phyloP scores from a whole-genome alignment of 2,329 filamentous ascomycete species.

The Sphaerulina vaccinii region DNA sequence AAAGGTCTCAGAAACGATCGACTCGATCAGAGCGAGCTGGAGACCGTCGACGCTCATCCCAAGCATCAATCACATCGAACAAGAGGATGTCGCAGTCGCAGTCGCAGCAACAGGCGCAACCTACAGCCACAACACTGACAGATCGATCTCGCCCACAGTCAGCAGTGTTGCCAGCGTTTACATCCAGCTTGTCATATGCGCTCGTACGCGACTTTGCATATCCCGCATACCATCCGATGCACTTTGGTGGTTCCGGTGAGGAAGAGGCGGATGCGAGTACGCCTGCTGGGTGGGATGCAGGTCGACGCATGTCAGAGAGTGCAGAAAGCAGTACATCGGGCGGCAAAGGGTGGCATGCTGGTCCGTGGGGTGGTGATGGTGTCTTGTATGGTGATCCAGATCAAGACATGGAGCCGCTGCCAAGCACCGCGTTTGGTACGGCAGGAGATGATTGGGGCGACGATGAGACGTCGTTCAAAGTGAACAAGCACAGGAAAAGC shows the following conservation, averaged over 20 bases:
- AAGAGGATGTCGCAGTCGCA: constrained; percentile 72
- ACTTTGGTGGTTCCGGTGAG: constrained; percentile 88
- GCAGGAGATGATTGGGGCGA: constrained; percentile 21
- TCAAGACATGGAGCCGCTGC: constrained; percentile 32
- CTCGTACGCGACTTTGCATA: constrained; percentile 96
- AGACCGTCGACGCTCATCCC: constrained; percentile 5
- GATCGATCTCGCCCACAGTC: constrained; percentile 70
- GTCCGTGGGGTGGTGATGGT: constrained; percentile 45
- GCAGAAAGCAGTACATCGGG: constrained; percentile 23
- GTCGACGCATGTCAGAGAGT: constrained; percentile 75
- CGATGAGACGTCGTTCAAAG: constrained; percentile 23
- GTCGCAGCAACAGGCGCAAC: neutral
- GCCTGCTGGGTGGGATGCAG: constrained; percentile 73
- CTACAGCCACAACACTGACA: neutral
- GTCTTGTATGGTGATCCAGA: constrained; percentile 31
- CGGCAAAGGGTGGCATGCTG: constrained; percentile 52
- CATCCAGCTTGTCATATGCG: constrained; percentile 83
- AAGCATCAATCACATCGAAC: constrained; percentile 65
- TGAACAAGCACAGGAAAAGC: constrained; percentile 37
- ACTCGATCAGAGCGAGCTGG: constrained; percentile 11
- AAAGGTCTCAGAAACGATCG: neutral
- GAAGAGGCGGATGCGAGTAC: constrained; percentile 79
- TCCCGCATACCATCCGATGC: constrained; percentile 74
- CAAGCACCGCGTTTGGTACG: constrained; percentile 37
- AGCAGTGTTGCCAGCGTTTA: constrained; percentile 77